A percentile compares a stretch with the other conserved stretches of the same genome.
Conservation (phyloP, 495 filamentous ascomycete genomes). For the Lindgomyces ingoldianus region DNA sequence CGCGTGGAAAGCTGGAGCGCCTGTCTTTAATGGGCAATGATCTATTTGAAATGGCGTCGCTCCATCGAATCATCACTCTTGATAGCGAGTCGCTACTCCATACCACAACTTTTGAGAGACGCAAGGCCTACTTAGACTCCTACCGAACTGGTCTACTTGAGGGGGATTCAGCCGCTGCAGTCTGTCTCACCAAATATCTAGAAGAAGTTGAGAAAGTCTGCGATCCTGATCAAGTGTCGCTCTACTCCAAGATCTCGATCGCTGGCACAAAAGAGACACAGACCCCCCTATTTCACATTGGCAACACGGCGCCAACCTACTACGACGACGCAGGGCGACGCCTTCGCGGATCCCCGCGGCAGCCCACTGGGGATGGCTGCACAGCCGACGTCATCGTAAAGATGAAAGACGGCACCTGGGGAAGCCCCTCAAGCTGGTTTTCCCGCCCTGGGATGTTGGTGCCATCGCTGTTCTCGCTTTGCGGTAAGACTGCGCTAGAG, state of each 20-base stretch:
- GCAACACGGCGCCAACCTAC: not conserved
- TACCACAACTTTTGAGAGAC: too few species aligned
- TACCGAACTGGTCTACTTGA: too few species aligned
- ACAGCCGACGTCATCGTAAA: not conserved
- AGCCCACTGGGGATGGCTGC: not conserved
- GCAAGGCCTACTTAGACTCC: too few species aligned
- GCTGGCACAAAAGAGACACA: not conserved
- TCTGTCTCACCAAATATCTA: too few species aligned
- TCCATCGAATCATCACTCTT: not conserved
- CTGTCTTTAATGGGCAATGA: not conserved
- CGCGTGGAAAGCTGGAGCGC: slow-evolving; percentile 1
- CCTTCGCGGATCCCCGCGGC: not conserved
- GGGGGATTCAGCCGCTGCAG: too few species aligned
- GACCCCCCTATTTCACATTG: not conserved
- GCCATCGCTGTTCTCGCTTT: not conserved
- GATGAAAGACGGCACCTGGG: not conserved
- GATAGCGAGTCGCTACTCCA: too few species aligned
- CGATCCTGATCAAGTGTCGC: not conserved
- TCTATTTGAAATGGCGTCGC: not conserved
- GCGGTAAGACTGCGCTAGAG: not conserved
- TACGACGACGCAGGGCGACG: not conserved
- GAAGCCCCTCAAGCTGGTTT: not conserved
- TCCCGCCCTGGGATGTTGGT: not conserved
- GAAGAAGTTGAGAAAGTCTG: too few species aligned
- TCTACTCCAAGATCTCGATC: not conserved